A percentile compares a stretch with the other conserved stretches of the same genome.
phyloP scores from a whole-genome alignment of 1,284 basidiomycete genomes.

The Fomitopsis palustris region DNA sequence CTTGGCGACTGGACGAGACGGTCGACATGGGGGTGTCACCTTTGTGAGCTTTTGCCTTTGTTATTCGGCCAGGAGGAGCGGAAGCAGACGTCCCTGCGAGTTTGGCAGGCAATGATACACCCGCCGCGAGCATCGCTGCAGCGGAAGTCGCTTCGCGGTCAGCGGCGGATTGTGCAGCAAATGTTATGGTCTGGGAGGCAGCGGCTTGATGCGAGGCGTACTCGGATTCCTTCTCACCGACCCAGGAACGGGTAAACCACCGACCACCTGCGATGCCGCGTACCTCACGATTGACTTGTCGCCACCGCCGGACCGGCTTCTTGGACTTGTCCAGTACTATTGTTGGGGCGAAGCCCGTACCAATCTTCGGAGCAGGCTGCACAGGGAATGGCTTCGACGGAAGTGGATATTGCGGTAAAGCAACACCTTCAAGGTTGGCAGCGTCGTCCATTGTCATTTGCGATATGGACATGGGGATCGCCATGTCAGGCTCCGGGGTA shows the following conservation, averaged over 20 bases:
- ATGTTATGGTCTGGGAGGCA: constrained; percentile 17
- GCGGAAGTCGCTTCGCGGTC: constrained; percentile 10
- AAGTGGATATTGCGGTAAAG: constrained; percentile 69
- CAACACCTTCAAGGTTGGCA: constrained; percentile 46
- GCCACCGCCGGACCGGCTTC: constrained; percentile 64
- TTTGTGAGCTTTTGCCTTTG: constrained; percentile 6
- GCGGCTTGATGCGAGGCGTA: constrained; percentile 35
- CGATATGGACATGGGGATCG: constrained; percentile 15
- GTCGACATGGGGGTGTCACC: constrained; percentile 2
- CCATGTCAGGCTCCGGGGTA: constrained; percentile 26
- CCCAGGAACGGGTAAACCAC: constrained; percentile 73
- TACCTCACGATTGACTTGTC: constrained; percentile 67
- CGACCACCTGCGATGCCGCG: constrained; percentile 75
- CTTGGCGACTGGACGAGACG: constrained; percentile 12
- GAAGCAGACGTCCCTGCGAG: constrained; percentile 8
- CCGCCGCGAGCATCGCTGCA: constrained; percentile 11
- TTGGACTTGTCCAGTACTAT: constrained; percentile 61
- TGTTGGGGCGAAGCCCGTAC: constrained; percentile 64
- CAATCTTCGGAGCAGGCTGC: constrained; percentile 68
- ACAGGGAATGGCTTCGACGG: constrained; percentile 78
- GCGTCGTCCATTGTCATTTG: constrained; percentile 36
- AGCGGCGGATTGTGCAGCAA: constrained; percentile 12
- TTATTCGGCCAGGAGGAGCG: background rate
- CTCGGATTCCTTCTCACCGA: constrained; percentile 75
- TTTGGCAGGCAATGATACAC: constrained; percentile 15